phyloP scores from a whole-genome alignment of 2,329 filamentous ascomycete species.

The Leptoxyphium fumago region DNA sequence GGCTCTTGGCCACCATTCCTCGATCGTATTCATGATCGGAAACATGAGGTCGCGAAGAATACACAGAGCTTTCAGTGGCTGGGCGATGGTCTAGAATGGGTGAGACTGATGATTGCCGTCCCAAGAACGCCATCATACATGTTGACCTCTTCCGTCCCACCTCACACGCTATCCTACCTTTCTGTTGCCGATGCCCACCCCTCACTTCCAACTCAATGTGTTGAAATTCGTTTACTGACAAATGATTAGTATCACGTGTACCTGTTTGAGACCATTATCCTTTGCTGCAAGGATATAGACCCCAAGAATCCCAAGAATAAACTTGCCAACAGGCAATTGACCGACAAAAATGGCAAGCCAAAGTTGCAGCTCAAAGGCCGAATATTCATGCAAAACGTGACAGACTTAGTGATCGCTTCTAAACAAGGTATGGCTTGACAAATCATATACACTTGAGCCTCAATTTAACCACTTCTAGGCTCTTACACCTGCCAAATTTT shows the following conservation, averaged over 20 bases:
- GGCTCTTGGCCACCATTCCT: neutral
- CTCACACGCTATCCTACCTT: too few relatives aligned
- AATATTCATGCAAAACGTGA: constrained; percentile 99
- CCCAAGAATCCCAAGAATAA: constrained; percentile 64
- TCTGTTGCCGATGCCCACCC: too few relatives aligned
- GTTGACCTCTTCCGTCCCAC: too few relatives aligned
- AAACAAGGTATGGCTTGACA: constrained; percentile 56
- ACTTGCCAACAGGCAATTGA: constrained; percentile 54
- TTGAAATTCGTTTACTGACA: constrained; percentile 1
- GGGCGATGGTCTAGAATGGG: neutral
- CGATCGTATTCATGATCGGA: neutral
- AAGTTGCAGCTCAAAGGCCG: constrained; percentile 83
- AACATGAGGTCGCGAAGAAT: neutral
- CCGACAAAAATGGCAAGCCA: constrained; percentile 59
- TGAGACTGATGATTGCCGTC: neutral
- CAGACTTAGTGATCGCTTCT: constrained; percentile 73
- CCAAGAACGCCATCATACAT: too few relatives aligned
- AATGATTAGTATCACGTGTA: constrained; percentile 76
- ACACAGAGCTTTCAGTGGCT: neutral
- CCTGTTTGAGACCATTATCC: constrained; percentile 84
- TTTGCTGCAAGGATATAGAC: constrained; percentile 92
- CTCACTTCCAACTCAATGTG: too few relatives aligned
- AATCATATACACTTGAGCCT: neutral
- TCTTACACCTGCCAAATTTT: constrained; percentile 94
- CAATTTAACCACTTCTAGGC: constrained; percentile 34